phyloP scores from a whole-genome alignment of 768 basidiomycete genomes.

The Pisolithus marmoratus region DNA sequence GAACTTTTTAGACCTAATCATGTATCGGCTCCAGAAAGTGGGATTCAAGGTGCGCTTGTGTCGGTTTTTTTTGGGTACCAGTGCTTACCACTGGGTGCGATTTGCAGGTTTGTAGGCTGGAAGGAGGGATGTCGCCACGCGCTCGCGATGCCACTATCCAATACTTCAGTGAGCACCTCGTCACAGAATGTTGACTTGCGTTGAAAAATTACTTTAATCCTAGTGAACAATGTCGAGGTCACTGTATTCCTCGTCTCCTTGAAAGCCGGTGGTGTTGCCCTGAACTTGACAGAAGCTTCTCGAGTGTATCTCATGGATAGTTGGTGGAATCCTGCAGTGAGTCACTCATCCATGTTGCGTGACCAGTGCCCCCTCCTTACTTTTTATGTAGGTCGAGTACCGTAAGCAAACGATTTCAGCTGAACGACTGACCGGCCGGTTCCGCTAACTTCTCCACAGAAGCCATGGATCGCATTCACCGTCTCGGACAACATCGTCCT shows the following conservation, averaged over 20 bases:
- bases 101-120: slow-evolving; percentile 79
- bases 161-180: slow-evolving; percentile 71
- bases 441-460: slow-evolving; percentile 38
- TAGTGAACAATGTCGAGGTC: slow-evolving; percentile 88
- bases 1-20: slow-evolving; percentile 88
- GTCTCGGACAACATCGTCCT: slow-evolving; percentile 90
- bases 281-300: slow-evolving; percentile 87
- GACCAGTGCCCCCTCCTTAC: background rate
- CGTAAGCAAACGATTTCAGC: slow-evolving; percentile 44
- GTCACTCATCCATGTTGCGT: slow-evolving; percentile 1
- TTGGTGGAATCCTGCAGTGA: slow-evolving; percentile 98
- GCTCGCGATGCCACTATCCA: slow-evolving; percentile 93
- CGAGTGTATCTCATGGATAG: slow-evolving; percentile 96
- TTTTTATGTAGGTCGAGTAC: slow-evolving; percentile 54
- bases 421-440: background rate
- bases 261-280: slow-evolving; percentile 92
- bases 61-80: background rate
- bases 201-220: background rate
- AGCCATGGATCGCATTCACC: slow-evolving; percentile 97
- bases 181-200: background rate
- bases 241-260: slow-evolving; percentile 97
- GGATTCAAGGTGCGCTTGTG: slow-evolving; percentile 70
- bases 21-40: slow-evolving; percentile 84
- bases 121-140: slow-evolving; percentile 96
- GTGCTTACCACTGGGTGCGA: background rate